Base-by-base conservation (phyloP, 805 yeast species). In the Candida nonsorbophila region DNA sequence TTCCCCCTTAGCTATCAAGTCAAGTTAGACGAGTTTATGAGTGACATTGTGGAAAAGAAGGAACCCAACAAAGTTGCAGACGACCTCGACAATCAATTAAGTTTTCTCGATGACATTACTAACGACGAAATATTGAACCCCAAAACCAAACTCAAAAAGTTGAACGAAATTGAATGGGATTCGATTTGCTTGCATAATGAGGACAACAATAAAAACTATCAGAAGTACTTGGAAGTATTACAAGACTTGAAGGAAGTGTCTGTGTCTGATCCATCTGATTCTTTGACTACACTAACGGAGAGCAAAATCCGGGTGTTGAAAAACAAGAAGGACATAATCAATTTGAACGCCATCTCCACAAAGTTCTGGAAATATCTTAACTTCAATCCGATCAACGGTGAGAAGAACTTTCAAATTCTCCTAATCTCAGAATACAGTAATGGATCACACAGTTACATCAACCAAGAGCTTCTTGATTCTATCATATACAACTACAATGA, bases 301-400 rank as follows among this genome's bases (percentile, higher is more conserved):
- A 39, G 27, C 11, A 58, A 58, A 28, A 41, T 58, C 4, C 53
- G 41, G 25, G 56, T 60, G 2, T 20, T 44, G 19, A 63, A 61
- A 28, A 58, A 64, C 26, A 59, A 49, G 16, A 55, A 63, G 11
- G 44, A 39, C 33, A 69, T 61, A 19, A 60, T 70, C 23, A 75
- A 67, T 47, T 66, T 67, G 41, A 58, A 62, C 29, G 47, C 53
- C 6, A 58, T 66, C 18, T 75, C 72, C 27, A 50, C 69, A 11
- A 51, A 54, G 34, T 71, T 69, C 43, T 79, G 80, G 87, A 75
- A 62, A 41, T 55, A 66, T 24, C 46, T 83, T 41, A 71, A 74
- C 34, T 62, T 82, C 28, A 67, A 69, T 24, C 84, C 90, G 0
- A 42, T 69, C 6, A 48, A 51, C 14, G 69, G 67, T 1, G 51